Base-by-base conservation (phyloP, 768 basidiomycete species). In the Saitozyma podzolica region DNA sequence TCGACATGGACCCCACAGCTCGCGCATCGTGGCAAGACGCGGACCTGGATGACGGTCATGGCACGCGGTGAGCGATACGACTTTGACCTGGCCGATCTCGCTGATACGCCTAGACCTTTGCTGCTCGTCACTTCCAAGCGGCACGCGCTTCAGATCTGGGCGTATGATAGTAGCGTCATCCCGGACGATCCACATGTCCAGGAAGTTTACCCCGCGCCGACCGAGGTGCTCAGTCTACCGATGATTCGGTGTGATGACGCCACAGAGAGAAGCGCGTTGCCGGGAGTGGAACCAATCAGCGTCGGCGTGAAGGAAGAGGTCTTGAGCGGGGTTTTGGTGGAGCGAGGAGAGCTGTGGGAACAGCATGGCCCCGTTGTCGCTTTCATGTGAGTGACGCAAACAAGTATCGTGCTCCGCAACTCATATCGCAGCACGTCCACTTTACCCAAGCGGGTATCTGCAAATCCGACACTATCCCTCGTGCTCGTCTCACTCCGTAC, bases 101-200 rank as follows among this genome's bases (percentile, higher is more conserved):
- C 40, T 48, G 16, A 43, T 16, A 40, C 51, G 56, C 53, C 8
- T 40, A 72, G 74, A 13, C 66, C 59, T 8, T 37, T 69, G 9
- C 58, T 71, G 13, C 64, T 75, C 3, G 53, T 68, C 4, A 52
- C 67, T 3, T 52, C 56, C 10, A 42, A 37, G 6, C 47, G 56
- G 0, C 59, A 66, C 48, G 59, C 66, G n/a, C 58, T 76, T 2
- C 75, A 70, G 48, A 61, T 76, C n/a, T 74, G 63, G 57, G 17
- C 56, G 0, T n/a, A 59, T 0, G 29, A 45, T 20, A 29, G 42
- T 2, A 57, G 58, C 17, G 45, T 9, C 29, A 58, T 71, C 1
- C 69, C 72, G 1, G 61, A 66, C 37, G 69, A 69, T 54, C 63
- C 62, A 6, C 72, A 71, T 41, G 64, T 71, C 7, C 48, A 56